These are phyloP conservation scores for Tylopilus orsonianus DNA, from an alignment of 1,284 basidiomycete species.

Conservation along the genomic window DNA sequence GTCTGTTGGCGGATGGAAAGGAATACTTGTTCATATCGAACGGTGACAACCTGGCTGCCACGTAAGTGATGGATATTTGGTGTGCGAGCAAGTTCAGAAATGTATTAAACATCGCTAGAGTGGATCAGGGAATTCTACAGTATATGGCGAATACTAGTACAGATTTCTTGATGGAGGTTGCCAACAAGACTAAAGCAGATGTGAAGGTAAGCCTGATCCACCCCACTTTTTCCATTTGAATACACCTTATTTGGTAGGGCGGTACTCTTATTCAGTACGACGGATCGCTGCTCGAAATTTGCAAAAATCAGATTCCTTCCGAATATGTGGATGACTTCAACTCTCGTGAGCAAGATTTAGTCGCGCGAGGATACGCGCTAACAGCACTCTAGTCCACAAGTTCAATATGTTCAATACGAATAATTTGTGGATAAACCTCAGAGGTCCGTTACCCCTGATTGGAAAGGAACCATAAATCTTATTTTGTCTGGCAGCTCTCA, in stretches of 20 bases:
- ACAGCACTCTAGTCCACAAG: conserved; percentile 54
- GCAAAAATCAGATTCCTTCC: conserved; percentile 94
- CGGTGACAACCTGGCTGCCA: conserved; percentile 97
- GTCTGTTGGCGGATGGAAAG: conserved; percentile 91
- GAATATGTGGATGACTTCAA: conserved; percentile 99
- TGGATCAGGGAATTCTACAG: conserved; percentile 80
- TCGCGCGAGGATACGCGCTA: background rate
- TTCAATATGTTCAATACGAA: conserved; percentile 97
- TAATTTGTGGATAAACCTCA: conserved; percentile 95
- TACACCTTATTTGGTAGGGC: conserved; percentile 54
- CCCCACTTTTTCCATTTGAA: background rate
- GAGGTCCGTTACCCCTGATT: conserved; percentile 40
- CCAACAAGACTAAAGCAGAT: conserved; percentile 99
- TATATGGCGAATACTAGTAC: conserved; percentile 85
- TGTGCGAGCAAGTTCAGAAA: conserved; percentile 19
- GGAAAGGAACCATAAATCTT: background rate
- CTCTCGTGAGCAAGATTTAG: conserved; percentile 41
- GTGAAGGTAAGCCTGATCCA: conserved; percentile 47
- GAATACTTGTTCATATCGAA: conserved; percentile 99
- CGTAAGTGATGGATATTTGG: conserved; percentile 86
- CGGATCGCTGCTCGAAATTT: conserved; percentile 90
- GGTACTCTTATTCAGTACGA: conserved; percentile 97
- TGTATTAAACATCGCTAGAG: conserved; percentile 38
- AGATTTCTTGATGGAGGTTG: conserved; percentile 98
- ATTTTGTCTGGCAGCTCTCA: conserved; percentile 59